Base-by-base conservation (phyloP, 2,329 filamentous ascomycete genomes). In the Talaromyces marneffei region DNA sequence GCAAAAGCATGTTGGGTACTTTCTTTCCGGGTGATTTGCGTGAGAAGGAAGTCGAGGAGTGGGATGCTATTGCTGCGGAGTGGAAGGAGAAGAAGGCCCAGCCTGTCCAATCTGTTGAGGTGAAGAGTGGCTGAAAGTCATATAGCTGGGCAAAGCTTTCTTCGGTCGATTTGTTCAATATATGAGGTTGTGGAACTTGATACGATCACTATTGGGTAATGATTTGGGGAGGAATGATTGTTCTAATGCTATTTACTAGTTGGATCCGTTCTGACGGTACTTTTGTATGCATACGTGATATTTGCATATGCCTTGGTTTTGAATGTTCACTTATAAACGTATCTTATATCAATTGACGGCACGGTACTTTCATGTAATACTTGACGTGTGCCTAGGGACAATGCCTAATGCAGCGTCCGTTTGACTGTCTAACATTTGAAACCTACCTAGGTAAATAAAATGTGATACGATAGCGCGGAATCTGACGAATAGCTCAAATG, bases 21-120 rank as follows among this genome's bases (percentile, higher is more conserved):
- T 75, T 74, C 62, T 75, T 74, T 35, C 72, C 72, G 33, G 60
- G 60, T 40, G 60, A 62, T 46, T 23, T 62, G 40, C 16, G 71
- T 67, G 12, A 57, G 59, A 44, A 55, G 2, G 62, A 67, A 42
- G 31, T 61, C 23, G 48, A 60, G 16, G 42, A 61, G 14, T 67
- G 66, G 66, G 62, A 37, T 48, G 27, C 35, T 10, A 62, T 62
- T 59, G 60, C 60, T 3, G 46, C 39, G 18, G 60, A 59, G 9
- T 62, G 60, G 60, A 59, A 59, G 35, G 46, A 29, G 27, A 58
- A 62, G 39, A 62, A 62, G 18, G 48, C 48, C 2, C 25, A 62
- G 18, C 25, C 39, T 35, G 46, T 9, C 5, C 40, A 59, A 25
- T 4, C 35, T 6, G 35, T 53, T 31, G 44, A 42, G n/a, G 35